Base-by-base conservation (phyloP, 768 basidiomycete species). In the Rhizopogon roseolus region DNA sequence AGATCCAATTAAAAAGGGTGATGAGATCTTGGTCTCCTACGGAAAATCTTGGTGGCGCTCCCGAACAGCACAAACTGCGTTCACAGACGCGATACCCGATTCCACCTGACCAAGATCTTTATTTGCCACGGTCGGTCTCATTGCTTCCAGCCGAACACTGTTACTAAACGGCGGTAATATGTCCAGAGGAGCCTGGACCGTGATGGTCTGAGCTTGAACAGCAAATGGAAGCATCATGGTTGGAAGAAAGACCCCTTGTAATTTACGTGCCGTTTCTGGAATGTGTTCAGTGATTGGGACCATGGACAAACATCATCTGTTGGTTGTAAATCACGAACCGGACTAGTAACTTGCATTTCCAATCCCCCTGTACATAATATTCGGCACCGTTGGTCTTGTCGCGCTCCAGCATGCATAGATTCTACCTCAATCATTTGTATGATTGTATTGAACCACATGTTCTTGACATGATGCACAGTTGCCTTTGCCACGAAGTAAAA, bases 11-110 rank as follows among this genome's bases (percentile, higher is more conserved):
- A 79, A 73, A 58, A 93, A 88, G 68, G 88, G 90, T 6, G 82
- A 92, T 11, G 93, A 96, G 69, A 80, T 98, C 32, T 64, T 93
- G 28, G 89, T 95, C 19, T 90, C 86, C 11, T 96, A 96, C 64
- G 94, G 94, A 19, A 93, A 92, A 64, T 76, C 79, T 16, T 92
- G 88, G 86, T 94, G 92, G 93, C 72, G 66, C 11, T 75, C 76
- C 52, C 76, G 46, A 48, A 48, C 14, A 48, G 8, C 46, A 14
- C 46, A 36, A 22, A 22, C 22, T 22, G 22, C 22, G 16, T 36
- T 36, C 34, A 48, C 32, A 16, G 19, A 48, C 32, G 19, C 32
- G n/a, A 19, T 46, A 16, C 19, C 46, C 19, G 5, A 48, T 48
- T 22, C 22, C 29, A 27, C 32, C 14, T 48, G 14, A 48, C 32